phyloP scores from a whole-genome alignment of 2,329 filamentous ascomycete genomes.

The Aureobasidium sp. region DNA sequence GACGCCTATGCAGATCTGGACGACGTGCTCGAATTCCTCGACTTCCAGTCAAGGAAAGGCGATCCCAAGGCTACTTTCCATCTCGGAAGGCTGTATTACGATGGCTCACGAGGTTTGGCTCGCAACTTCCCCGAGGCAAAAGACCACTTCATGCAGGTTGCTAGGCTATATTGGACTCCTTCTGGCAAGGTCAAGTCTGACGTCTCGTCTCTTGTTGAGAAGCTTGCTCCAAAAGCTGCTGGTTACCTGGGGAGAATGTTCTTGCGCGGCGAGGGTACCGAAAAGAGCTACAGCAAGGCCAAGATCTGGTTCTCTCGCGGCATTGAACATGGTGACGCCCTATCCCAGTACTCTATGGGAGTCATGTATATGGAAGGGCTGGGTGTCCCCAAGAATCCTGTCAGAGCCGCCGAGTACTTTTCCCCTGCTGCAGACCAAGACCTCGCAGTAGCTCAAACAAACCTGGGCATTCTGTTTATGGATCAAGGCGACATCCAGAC shows the following conservation, averaged over 20 bases:
- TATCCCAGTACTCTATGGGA: constrained; percentile 78
- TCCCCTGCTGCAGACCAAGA: constrained; percentile 74
- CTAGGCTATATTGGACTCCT: constrained; percentile 67
- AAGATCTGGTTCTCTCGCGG: constrained; percentile 78
- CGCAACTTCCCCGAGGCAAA: constrained; percentile 66
- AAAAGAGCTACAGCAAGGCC: constrained; percentile 69
- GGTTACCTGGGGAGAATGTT: constrained; percentile 87
- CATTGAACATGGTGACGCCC: constrained; percentile 63
- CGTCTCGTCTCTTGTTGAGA: constrained; percentile 62
- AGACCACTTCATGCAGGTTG: constrained; percentile 72
- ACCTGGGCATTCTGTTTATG: constrained; percentile 74
- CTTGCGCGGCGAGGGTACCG: constrained; percentile 74
- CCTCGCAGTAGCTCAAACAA: constrained; percentile 69
- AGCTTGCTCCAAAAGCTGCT: constrained; percentile 71
- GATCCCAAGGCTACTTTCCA: constrained; percentile 82
- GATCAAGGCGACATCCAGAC: constrained; percentile 78
- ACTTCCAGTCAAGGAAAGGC: constrained; percentile 82
- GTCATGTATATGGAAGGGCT: constrained; percentile 76
- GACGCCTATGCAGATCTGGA: constrained; percentile 81
- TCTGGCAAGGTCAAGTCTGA: constrained; percentile 68
- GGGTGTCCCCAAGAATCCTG: constrained; percentile 60
- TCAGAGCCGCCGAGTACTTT: constrained; percentile 67
- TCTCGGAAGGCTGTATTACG: constrained; percentile 78
- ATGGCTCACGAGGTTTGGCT: constrained; percentile 68
- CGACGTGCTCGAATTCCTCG: constrained; percentile 89